A percentile compares a stretch with the other conserved stretches of the same genome.
Evolutionary conservation across 2,329 filamentous ascomycete genomes (phyloP).

Genomic region (Diplocarpon rosae): DNA sequence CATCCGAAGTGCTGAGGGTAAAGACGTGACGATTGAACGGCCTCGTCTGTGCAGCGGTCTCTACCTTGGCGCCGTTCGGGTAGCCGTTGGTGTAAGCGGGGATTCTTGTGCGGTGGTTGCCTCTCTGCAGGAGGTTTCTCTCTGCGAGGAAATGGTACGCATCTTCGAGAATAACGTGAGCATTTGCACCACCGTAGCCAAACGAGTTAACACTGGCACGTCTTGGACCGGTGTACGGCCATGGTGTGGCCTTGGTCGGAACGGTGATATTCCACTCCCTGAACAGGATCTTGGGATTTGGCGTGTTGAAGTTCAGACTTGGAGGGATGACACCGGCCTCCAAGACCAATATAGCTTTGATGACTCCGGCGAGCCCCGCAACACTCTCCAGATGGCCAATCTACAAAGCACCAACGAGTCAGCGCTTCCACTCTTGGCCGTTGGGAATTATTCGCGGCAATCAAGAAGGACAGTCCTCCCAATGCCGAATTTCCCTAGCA

Average conservation of each 20-base stretch:
- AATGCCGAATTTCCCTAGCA: no score
- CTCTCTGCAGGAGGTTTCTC: background rate
- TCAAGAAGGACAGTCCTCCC: no score
- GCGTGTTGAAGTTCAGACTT: constrained; percentile 4
- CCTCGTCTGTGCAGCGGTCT: no score
- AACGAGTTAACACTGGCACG: constrained; percentile 25
- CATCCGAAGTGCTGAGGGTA: no score
- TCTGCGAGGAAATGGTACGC: constrained; percentile 3
- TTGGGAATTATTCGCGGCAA: no score
- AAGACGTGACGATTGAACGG: no score
- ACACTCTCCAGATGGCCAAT: constrained; percentile 18
- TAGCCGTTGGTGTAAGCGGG: background rate
- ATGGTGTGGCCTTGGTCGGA: background rate
- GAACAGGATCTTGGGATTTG: constrained; percentile 21
- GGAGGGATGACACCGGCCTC: constrained; percentile 17
- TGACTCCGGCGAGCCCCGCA: constrained; percentile 15
- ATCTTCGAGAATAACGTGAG: constrained; percentile 27
- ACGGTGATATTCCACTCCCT: constrained; percentile 23
- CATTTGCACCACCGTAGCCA: constrained; percentile 29
- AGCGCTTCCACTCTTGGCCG: no score
- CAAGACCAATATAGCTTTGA: constrained; percentile 14
- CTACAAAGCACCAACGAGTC: no score
- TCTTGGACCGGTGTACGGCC: background rate
- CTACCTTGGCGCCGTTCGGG: background rate
- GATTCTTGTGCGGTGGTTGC: background rate